These are phyloP conservation scores for Orbilia oligospora DNA, from an alignment of 2,329 filamentous ascomycete species.

Conservation along the genomic window DNA sequence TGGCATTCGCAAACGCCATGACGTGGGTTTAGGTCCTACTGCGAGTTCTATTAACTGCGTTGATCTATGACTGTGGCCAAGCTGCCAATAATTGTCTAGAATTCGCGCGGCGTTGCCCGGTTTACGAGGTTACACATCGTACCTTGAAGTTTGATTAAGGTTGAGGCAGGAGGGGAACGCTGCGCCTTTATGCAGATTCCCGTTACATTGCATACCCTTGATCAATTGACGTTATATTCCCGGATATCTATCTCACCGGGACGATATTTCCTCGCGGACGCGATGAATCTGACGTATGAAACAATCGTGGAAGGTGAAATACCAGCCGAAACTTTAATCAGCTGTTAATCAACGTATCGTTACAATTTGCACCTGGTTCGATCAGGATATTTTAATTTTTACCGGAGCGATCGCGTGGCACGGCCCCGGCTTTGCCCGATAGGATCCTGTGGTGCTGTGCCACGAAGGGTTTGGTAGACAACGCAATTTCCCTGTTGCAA, in stretches of 20 bases:
- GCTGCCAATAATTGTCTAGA: background rate
- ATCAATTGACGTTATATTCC: background rate
- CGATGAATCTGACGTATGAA: background rate
- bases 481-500: background rate
- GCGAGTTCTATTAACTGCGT: background rate
- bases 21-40: background rate
- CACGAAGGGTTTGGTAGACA: background rate
- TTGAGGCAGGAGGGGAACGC: background rate
- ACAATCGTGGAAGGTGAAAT: background rate
- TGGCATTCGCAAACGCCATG: background rate
- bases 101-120: background rate
- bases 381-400: background rate
- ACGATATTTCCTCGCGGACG: background rate
- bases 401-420: slow-evolving; percentile 2
- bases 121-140: background rate
- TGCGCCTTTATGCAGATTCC: background rate
- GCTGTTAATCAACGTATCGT: background rate
- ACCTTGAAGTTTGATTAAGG: background rate
- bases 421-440: background rate
- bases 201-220: background rate
- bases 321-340: background rate
- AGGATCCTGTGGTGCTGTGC: background rate
- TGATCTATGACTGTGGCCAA: background rate
- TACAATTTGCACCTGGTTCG: background rate
- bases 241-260: background rate